Evolutionary conservation across 2,329 filamentous ascomycete species (phyloP), one percentile per base, ranked within the genome.

Genomic region (Aspergillus aculeatus): DNA sequence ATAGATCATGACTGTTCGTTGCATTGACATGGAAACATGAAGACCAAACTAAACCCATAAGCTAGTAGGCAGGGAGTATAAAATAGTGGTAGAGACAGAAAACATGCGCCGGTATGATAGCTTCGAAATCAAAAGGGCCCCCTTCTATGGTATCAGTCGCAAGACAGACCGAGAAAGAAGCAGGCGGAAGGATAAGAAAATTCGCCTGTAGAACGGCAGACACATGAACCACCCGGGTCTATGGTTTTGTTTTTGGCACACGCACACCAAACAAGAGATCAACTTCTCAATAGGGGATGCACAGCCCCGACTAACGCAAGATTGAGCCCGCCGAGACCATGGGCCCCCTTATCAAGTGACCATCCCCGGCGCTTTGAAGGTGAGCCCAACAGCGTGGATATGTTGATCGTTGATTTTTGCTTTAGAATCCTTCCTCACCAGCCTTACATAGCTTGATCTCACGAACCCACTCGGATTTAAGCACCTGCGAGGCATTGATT

Each of bases 381-480:
- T 9, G 16, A 19, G 38, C 16, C 38, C 6, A 9, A 19, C n/a
- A 9, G 38, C 44, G 24, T 56, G 54, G 5, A 19, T 44, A n/a
- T 35, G 11, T 35, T 35, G 38, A 5, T 19, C 14, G 6, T 44
- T 44, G 14, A 7, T 1, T 19, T 16, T 3, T 44, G 6, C n/a
- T 19, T 76, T 68, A 97, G 70, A 96, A 88, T 59, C 95, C 95
- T 83, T 98, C 93, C 78, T 98, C 91, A 67, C 94, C 95, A 62
- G 95, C 94, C 78, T 93, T 95, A 82, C 95, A 99, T 59, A 98
- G 84, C 79, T 93, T 96, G 78, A 98, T 97, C 77, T 97, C 94
- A 68, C 95, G 91, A 67, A 95, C 92, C 95, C 95, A 99, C 81
- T 99, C 95, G 4, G 94, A 98, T 78, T 96, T 96, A 71, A 99